Evolutionary conservation across 257 asterid species (phyloP), one percentile per base, ranked within the genome.

Genomic region (Pogostemon cablin): DNA sequence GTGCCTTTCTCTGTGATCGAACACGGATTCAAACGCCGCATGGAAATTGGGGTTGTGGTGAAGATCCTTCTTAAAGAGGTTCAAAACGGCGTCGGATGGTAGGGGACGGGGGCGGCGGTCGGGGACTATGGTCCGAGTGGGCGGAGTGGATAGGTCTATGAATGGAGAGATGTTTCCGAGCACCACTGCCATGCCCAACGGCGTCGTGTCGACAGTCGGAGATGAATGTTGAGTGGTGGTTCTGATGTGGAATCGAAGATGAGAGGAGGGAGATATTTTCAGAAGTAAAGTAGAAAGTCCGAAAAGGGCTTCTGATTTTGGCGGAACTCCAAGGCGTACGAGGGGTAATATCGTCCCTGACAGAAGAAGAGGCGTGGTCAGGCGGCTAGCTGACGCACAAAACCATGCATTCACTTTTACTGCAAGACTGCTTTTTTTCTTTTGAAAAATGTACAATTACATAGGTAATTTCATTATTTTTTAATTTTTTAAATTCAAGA

Each of bases 151-250:
- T 59, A 83, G 86, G 81, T 91, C 98, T 4, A 92, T 79, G 32
- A 87, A 59, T 3, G 86, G 83, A 39, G 91, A 80, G 40, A 90
- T 47, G 82, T 89, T 91, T 25, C 90, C 83, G 50, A 89, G 76
- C 12, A 84, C 82, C 7, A 77, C 90, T 6, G 96, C 93, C 96
- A 92, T 92, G 68, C 76, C 11, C 48, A 62, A 67, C 75, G 82
- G 75, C 78, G 85, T 75, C 66, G 74, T 73, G 12, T 67, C 62
- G 54, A 25, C 3, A 5, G 7, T 7, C 40, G 7, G 75, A 55
- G 59, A 60, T 17, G 57, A 60, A 3, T 10, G 39, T 57, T 5
- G 61, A 57, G 68, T 49, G 72, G 60, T 20, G 32, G 52, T 67
- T 62, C 73, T 72, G 73, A 15, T 75, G 72, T 15, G 47, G 67